A percentile compares a stretch with the other conserved stretches of the same genome.
Evolutionary conservation across 805 yeast genomes (phyloP).

Genomic region (Suhomyces sp.): DNA sequence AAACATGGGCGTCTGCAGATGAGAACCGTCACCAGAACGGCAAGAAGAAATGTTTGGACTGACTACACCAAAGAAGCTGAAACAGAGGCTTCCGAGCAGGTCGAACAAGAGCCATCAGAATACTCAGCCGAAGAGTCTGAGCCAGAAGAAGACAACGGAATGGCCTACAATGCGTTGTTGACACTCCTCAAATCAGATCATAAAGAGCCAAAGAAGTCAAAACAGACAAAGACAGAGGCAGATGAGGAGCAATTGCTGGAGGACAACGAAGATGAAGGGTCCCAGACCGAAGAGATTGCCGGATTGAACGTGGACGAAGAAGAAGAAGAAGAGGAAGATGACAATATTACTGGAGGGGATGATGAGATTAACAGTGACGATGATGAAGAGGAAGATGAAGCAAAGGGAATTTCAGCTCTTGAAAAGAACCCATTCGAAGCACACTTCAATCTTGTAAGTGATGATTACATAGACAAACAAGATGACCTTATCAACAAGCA

Average conservation of each 20-base stretch:
- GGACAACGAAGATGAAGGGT: conserved; percentile 12
- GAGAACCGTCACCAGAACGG: conserved; percentile 59
- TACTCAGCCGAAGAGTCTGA: conserved; percentile 17
- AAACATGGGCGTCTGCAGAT: conserved; percentile 61
- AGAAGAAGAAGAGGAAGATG: conserved; percentile 20
- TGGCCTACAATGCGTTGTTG: conserved; percentile 66
- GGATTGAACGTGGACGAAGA: conserved; percentile 26
- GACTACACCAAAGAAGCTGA: conserved; percentile 15
- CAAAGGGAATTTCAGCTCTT: conserved; percentile 39
- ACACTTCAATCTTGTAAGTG: conserved; percentile 64
- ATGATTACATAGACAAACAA: conserved; percentile 31
- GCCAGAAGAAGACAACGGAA: conserved; percentile 27
- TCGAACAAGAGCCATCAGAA: too few relatives aligned
- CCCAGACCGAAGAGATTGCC: conserved; percentile 19
- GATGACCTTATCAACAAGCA: conserved; percentile 17
- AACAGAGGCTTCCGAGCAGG: conserved; percentile 11
- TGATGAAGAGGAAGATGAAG: conserved; percentile 24
- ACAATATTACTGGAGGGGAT: too few relatives aligned
- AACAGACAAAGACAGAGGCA: not conserved
- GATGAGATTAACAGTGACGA: conserved; percentile 23
- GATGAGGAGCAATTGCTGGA: conserved; percentile 8
- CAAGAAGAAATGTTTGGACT: conserved; percentile 43
- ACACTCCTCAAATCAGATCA: conserved; percentile 57
- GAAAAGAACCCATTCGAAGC: conserved; percentile 68
- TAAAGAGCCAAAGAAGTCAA: conserved; percentile 9